Evolutionary conservation across 2,329 filamentous ascomycete species (phyloP), one percentile per base, ranked within the genome.

Genomic region (Penicillium janthinellum): DNA sequence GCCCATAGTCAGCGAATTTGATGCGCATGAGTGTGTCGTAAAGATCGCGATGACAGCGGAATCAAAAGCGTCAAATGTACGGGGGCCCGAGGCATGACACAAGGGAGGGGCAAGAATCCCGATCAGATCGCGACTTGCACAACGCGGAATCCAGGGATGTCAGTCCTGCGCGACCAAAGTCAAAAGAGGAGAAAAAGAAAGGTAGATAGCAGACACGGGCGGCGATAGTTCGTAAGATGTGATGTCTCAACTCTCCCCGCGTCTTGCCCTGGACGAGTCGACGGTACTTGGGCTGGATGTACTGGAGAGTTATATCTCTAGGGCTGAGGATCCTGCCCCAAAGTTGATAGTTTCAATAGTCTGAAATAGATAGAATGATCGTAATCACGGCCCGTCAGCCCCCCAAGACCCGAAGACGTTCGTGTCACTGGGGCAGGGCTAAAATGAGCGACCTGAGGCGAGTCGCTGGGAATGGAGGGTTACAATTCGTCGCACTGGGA

Each of bases 161-260:
- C 37, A 20, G 51, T 41, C 54, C 56, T 48, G 60, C 37, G 61
- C 41, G 48, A 45, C 31, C 4, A 47, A 42, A 35, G 31, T 35
- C 14, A 55, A 60, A 45, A 60, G 38, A 25, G 42, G 53, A 14
- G 48, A 8, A 44, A 38, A 17, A 17, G 31, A 57, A 14, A 42
- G 28, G 25, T 25, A 51, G 15, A 12, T 41, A 11, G 11, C 17
- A 15, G 10, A 50, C 10, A 12, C n/a, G 39, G 37, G 38, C 22
- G n/a, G 37, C 17, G 50, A 48, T 15, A 25, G 49, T 54, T 28
- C 8, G 20, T 12, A 47, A 44, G 41, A 65, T 62, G 55, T 65
- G 63, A 68, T 66, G 63, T 63, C 54, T 67, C 59, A 59, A 58
- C 45, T 60, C 62, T 67, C 60, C 62, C 64, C 64, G 60, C 62